Evolutionary conservation across 345 rosid species (phyloP).

Genomic region (Eucalyptus lansdowneana): DNA sequence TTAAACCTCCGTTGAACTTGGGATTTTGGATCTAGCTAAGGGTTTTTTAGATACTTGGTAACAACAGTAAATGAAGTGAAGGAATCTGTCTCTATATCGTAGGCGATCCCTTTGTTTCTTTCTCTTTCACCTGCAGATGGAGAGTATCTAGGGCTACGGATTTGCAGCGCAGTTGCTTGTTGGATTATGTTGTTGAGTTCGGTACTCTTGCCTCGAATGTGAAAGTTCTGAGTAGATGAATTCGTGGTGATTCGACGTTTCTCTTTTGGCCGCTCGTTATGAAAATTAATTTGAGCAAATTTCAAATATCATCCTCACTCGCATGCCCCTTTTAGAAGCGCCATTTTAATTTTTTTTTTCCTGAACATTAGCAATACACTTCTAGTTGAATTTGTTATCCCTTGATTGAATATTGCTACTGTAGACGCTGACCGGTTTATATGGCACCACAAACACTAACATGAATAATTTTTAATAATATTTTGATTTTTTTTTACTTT

Average conservation of each 20-base stretch:
- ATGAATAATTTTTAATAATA: no score
- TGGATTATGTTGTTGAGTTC: neutral
- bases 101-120: neutral
- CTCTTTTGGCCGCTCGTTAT: neutral
- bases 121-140: neutral
- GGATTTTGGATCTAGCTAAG: neutral
- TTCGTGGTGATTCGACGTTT: neutral
- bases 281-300: neutral
- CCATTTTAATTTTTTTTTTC: neutral
- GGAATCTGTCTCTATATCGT: neutral
- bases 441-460: rapidly evolving
- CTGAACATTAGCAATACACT: neutral
- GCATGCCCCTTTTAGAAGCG: neutral
- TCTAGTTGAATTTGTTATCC: neutral
- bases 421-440: rapidly evolving
- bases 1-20: neutral
- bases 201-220: neutral
- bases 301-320: neutral
- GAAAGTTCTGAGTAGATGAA: neutral
- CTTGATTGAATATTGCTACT: no score
- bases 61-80: neutral
- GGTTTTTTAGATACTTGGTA: neutral
- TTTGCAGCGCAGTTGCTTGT: neutral
- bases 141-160: neutral
- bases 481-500: no score